These are phyloP conservation scores for Globisporangium okanoganense DNA, from an alignment of 352 stramenopile species.

Conservation along the genomic window DNA sequence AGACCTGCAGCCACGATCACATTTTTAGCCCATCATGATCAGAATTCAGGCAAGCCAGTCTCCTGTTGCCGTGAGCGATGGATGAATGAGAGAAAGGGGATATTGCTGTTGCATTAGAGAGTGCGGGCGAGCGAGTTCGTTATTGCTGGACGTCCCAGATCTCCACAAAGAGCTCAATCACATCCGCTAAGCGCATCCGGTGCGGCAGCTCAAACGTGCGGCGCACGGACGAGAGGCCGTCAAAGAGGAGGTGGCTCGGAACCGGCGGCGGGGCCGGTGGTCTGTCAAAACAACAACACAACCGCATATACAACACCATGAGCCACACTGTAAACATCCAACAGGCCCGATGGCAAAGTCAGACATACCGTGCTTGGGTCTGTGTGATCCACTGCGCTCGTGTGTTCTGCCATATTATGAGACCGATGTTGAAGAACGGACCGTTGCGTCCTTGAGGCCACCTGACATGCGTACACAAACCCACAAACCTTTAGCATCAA, in stretches of 20 bases:
- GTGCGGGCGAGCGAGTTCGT: neutral
- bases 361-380: conserved; percentile 65
- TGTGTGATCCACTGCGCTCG: conserved; percentile 65
- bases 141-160: conserved; percentile 88
- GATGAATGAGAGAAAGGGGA: neutral
- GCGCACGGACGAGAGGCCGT: conserved; percentile 80
- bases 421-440: conserved; percentile 80
- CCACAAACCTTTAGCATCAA: neutral
- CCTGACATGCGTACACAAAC: conserved; percentile 15
- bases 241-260: conserved; percentile 72
- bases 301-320: neutral
- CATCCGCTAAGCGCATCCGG: conserved; percentile 76
- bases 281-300: conserved; percentile 24
- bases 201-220: conserved; percentile 86
- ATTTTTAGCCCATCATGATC: conserved; percentile 4
- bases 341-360: too few species aligned
- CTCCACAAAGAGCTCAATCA: conserved; percentile 86
- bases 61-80: neutral
- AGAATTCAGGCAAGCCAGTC: neutral
- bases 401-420: conserved; percentile 74
- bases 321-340: conserved; percentile 14
- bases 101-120: conserved; percentile 13
- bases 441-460: conserved; percentile 87
- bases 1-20: conserved; percentile 4
- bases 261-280: conserved; percentile 62